These are phyloP conservation scores for Candida vartiovaarae DNA, from an alignment of 805 yeast genomes.

Conservation along the genomic window DNA sequence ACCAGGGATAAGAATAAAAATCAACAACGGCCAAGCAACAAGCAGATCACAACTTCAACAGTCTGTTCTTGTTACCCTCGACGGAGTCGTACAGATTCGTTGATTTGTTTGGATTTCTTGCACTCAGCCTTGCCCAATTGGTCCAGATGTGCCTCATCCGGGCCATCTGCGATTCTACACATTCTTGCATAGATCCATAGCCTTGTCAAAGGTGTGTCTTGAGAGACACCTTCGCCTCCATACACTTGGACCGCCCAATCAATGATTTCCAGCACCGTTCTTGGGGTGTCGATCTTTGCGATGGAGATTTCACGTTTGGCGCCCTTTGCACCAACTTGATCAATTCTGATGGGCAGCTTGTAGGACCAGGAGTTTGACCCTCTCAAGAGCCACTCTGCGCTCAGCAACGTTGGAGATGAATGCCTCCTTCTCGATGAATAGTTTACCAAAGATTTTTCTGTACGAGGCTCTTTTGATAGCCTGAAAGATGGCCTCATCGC, in stretches of 20 bases:
- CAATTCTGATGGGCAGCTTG: conserved; percentile 58
- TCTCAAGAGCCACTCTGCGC: conserved; percentile 45
- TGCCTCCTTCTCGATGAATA: conserved; percentile 42
- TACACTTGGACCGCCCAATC: conserved; percentile 60
- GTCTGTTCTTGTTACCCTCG: conserved; percentile 13
- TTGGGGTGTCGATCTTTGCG: conserved; percentile 59
- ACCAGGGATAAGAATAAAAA: neutral
- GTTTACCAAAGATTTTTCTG: conserved; percentile 45
- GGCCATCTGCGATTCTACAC: conserved; percentile 61
- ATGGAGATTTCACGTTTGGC: conserved; percentile 52
- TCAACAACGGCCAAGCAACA: neutral
- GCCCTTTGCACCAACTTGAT: conserved; percentile 43
- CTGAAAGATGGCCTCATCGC: conserved; percentile 44
- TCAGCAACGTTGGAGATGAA: conserved; percentile 44
- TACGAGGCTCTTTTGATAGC: conserved; percentile 45
- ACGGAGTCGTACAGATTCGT: conserved; percentile 25
- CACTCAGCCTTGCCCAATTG: conserved; percentile 47
- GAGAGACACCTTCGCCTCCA: conserved; percentile 61
- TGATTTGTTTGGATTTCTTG: conserved; percentile 31
- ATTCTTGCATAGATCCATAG: conserved; percentile 47
- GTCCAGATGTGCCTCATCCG: conserved; percentile 57
- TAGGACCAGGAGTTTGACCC: conserved; percentile 46
- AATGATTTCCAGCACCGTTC: conserved; percentile 40
- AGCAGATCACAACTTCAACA: conserved; percentile 11
- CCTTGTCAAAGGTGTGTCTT: conserved; percentile 51